Conservation (phyloP, 352 stramenopile species). For the Elongisporangium anandrum region DNA sequence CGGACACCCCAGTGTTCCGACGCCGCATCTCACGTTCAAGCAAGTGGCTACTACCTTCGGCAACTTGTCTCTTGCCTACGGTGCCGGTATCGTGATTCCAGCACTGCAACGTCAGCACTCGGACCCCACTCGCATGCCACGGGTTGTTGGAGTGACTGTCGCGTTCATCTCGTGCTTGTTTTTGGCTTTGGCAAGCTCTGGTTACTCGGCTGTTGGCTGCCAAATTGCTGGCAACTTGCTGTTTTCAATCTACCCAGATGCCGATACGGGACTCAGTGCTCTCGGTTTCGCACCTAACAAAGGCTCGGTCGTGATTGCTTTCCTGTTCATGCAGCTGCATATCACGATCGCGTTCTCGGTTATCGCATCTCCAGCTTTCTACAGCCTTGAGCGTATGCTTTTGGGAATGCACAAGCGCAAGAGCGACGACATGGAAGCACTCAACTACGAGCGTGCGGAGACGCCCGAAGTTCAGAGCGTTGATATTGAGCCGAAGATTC, state of each 20-base stretch:
- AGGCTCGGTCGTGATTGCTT: slow-evolving; percentile 30
- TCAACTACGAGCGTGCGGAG: background rate
- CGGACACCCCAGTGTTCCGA: slow-evolving; percentile 21
- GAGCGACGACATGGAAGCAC: slow-evolving; percentile 22
- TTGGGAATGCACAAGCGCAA: slow-evolving; percentile 47
- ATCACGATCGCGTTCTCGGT: slow-evolving; percentile 30
- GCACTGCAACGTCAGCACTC: slow-evolving; percentile 13
- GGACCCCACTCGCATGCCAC: slow-evolving; percentile 26
- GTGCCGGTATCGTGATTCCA: slow-evolving; percentile 23
- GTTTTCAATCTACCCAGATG: slow-evolving; percentile 14
- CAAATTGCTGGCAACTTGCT: slow-evolving; percentile 28
- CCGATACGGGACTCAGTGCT: slow-evolving; percentile 11
- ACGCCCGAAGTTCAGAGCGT: background rate
- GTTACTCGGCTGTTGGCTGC: slow-evolving; percentile 28
- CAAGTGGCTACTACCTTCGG: slow-evolving; percentile 29
- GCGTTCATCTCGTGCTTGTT: slow-evolving; percentile 29
- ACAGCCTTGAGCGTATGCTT: slow-evolving; percentile 34
- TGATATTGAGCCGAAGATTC: slow-evolving; percentile 1
- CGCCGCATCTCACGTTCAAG: slow-evolving; percentile 32
- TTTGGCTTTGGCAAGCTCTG: slow-evolving; percentile 22
- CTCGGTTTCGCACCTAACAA: slow-evolving; percentile 33
- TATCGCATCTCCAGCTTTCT: slow-evolving; percentile 34
- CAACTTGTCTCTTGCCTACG: slow-evolving; percentile 48
- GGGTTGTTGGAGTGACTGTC: slow-evolving; percentile 31
- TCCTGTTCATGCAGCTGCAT: slow-evolving; percentile 30